Evolutionary conservation across 768 basidiomycete genomes (phyloP), one percentile per base, ranked within the genome.

Genomic region (Cyclocybe aegerita): DNA sequence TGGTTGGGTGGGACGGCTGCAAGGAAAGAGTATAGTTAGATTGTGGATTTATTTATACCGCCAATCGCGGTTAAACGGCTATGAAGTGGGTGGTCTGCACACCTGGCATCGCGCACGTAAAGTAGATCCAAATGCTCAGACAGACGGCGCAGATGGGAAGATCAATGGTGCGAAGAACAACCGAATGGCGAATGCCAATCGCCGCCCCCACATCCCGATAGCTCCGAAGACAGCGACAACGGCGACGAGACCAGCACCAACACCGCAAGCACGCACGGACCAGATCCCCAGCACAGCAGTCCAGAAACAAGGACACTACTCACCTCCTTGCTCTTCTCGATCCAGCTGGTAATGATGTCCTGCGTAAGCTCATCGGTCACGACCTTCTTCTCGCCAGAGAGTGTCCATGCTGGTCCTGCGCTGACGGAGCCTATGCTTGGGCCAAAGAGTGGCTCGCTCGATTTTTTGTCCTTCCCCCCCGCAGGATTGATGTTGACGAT

Each of bases 281-380:
- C 49, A 30, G 9, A 45, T 6, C 6, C 2, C 4, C 16, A 47
- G 39, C 39, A n/a, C 12, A 36, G 49, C 12, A 39, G 48, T 14
- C n/a, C 11, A 23, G 10, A 65, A 36, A 36, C 17, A 44, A 38
- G 30, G 7, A 30, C 15, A 11, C 3, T 15, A 49, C 81, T 63
- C 46, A 92, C 92, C 77, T 93, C 83, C 73, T 92, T 93, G 70
- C 82, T 86, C 74, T 86, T 93, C 52, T 85, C 84, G 12, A 96
- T 81, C 94, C 94, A 98, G 8, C 69, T 67, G 61, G 80, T 85
- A 55, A 98, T 86, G 39, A 89, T 76, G 31, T 95, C 90, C 0
- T 88, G 84, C 0, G 91, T 90, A 38, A 97, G 77, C 59, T 83
- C 82, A 59, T 92, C 88, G 35, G 78, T 75, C 39, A 79, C 61